Evolutionary conservation across 2,329 filamentous ascomycete genomes (phyloP).

Genomic region (Cyanodermella asteris): DNA sequence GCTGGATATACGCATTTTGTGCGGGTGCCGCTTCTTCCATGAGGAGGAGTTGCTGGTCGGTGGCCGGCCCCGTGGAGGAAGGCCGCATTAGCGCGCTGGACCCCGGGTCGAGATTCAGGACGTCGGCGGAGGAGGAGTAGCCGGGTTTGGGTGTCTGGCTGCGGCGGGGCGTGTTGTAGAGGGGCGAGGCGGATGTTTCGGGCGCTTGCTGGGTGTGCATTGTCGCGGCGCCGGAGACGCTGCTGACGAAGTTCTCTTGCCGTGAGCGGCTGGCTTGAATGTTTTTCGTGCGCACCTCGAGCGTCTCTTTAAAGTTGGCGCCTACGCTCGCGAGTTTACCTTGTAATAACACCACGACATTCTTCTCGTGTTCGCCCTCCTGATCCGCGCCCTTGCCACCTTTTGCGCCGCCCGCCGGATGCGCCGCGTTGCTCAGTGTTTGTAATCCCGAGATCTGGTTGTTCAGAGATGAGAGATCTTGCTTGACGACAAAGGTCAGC

Average conservation of each 20-base stretch:
- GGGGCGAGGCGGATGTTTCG: slow-evolving; percentile 52
- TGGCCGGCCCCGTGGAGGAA: slow-evolving; percentile 30
- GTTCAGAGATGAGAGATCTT: slow-evolving; percentile 71
- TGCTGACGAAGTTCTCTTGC: slow-evolving; percentile 91
- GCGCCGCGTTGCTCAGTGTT: slow-evolving; percentile 51
- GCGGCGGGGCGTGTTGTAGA: slow-evolving; percentile 58
- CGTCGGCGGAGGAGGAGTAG: slow-evolving; percentile 34
- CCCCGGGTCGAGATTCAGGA: slow-evolving; percentile 59
- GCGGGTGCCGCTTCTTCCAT: slow-evolving; percentile 86
- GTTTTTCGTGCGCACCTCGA: slow-evolving; percentile 92
- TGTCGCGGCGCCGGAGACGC: slow-evolving; percentile 58
- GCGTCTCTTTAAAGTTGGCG: slow-evolving; percentile 89
- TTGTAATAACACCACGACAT: slow-evolving; percentile 79
- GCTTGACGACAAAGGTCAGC: slow-evolving; percentile 92
- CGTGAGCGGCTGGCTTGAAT: slow-evolving; percentile 81
- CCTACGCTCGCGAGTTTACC: slow-evolving; percentile 82
- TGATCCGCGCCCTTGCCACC: slow-evolving; percentile 34
- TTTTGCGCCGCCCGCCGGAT: too few relatives aligned
- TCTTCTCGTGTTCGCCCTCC: slow-evolving; percentile 93
- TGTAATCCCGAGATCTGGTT: slow-evolving; percentile 74
- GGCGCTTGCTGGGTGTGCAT: slow-evolving; percentile 44
- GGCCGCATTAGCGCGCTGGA: slow-evolving; percentile 22
- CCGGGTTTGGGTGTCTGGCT: slow-evolving; percentile 39
- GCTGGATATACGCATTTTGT: slow-evolving; percentile 73
- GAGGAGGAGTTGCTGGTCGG: slow-evolving; percentile 70